A percentile compares a stretch with the other conserved stretches of the same genome.
Evolutionary conservation across 495 filamentous ascomycete genomes (phyloP).

Genomic region (Penicillium maclennaniae): DNA sequence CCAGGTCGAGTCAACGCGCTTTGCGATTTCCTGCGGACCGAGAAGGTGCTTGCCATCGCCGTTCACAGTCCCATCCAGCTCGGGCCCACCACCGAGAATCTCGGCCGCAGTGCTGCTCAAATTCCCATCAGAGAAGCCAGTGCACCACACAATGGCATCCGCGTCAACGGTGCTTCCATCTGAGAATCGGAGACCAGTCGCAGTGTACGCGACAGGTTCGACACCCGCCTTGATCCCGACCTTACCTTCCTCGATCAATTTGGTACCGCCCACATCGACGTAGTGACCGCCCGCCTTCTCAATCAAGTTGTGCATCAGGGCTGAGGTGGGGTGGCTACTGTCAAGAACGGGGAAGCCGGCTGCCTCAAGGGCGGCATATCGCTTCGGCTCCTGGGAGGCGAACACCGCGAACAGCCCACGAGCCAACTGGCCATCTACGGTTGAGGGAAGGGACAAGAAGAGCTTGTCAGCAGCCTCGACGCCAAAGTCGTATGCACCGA

Average conservation of each 20-base stretch:
- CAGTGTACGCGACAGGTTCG: constrained; percentile 25
- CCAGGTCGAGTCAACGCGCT: constrained; percentile 35
- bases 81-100: constrained; percentile 22
- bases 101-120: constrained; percentile 17
- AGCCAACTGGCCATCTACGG: constrained; percentile 14
- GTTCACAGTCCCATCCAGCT: neutral
- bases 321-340: constrained; percentile 9
- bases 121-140: constrained; percentile 30
- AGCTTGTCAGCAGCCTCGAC: constrained; percentile 16
- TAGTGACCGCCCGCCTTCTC: constrained; percentile 37
- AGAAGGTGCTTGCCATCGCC: constrained; percentile 1
- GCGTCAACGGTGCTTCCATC: constrained; percentile 32
- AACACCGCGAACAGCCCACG: constrained; percentile 10
- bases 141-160: constrained; percentile 38
- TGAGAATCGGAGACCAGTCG: constrained; percentile 29
- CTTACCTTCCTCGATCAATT: constrained; percentile 27
- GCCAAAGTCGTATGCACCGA: constrained; percentile 21
- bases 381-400: constrained; percentile 15
- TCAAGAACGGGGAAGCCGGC: constrained; percentile 23
- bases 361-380: constrained; percentile 13
- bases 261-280: constrained; percentile 36
- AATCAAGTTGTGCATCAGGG: constrained; percentile 21
- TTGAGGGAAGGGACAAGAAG: constrained; percentile 13
- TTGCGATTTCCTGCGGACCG: constrained; percentile 22
- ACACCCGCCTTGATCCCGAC: constrained; percentile 27